phyloP scores from a whole-genome alignment of 192 early-diverging fungal genomes.

The Coemansia sp. region DNA sequence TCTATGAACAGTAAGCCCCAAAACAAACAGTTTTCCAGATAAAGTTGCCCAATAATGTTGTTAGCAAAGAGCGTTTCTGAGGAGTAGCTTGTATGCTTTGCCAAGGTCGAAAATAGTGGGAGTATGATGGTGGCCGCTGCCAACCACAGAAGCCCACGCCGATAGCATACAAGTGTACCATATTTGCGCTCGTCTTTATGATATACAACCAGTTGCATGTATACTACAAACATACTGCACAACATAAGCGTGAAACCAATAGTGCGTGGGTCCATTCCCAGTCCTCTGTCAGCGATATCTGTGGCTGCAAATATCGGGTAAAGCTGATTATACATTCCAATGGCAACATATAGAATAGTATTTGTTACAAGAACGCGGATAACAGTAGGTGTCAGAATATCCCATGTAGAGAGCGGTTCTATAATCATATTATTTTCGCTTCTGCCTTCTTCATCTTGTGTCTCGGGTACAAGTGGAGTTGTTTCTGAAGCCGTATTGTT shows the following conservation, averaged over 20 bases:
- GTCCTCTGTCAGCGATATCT: slow-evolving; percentile 53
- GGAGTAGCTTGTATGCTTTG: background rate
- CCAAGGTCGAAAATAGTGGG: slow-evolving; percentile 10
- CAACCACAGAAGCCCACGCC: slow-evolving; percentile 11
- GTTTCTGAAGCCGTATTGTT: background rate
- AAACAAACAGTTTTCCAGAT: background rate
- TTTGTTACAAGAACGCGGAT: slow-evolving; percentile 21
- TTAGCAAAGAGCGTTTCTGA: background rate
- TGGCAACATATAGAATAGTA: slow-evolving; percentile 17
- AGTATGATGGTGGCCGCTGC: background rate
- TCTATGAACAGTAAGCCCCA: background rate
- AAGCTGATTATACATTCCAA: slow-evolving; percentile 29
- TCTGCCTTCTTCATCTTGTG: background rate
- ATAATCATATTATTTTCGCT: background rate
- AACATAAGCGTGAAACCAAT: too few relatives aligned
- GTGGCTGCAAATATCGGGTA: too few relatives aligned
- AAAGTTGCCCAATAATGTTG: background rate
- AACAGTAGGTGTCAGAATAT: slow-evolving; percentile 20
- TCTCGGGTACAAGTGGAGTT: slow-evolving; percentile 12
- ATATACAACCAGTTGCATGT: slow-evolving; percentile 54
- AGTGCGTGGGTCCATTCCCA: too few relatives aligned
- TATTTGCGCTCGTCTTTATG: too few relatives aligned
- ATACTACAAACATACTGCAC: slow-evolving; percentile 40
- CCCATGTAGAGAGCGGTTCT: slow-evolving; percentile 3
- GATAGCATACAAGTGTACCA: slow-evolving; percentile 49